Percentiles rank a stretch among this genome's conserved stretches.
Evolutionary conservation across 2,329 filamentous ascomycete genomes (phyloP).

Genomic region (Alternaria rosae): DNA sequence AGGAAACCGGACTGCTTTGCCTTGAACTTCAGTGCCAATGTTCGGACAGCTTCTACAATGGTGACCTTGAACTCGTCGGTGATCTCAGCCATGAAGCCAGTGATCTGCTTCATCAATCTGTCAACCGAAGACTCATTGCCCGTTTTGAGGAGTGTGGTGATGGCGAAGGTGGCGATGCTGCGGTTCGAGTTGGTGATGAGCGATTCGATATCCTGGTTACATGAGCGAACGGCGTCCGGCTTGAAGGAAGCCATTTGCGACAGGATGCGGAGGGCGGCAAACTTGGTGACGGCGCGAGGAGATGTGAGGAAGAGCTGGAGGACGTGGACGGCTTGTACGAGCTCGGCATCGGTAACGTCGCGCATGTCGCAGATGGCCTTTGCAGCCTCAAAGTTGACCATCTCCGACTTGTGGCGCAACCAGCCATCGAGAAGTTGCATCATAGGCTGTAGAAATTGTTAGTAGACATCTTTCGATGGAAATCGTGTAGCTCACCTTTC

Average conservation of each 20-base stretch:
- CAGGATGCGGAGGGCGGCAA: slow-evolving; percentile 93
- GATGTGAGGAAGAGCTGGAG: slow-evolving; percentile 97
- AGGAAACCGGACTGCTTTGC: slow-evolving; percentile 98
- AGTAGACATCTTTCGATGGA: slow-evolving; percentile 2
- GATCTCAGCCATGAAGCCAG: slow-evolving; percentile 97
- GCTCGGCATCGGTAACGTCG: slow-evolving; percentile 90
- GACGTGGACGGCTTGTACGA: slow-evolving; percentile 90
- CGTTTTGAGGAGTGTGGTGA: slow-evolving; percentile 96
- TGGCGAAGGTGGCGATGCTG: slow-evolving; percentile 97
- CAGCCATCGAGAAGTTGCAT: slow-evolving; percentile 95
- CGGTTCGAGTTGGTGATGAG: slow-evolving; percentile 97
- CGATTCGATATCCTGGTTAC: slow-evolving; percentile 96
- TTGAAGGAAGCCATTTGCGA: slow-evolving; percentile 98
- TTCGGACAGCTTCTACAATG: slow-evolving; percentile 98
- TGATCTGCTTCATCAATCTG: slow-evolving; percentile 97
- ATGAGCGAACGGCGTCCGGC: slow-evolving; percentile 86
- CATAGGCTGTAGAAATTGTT: slow-evolving; percentile 70
- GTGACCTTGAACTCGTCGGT: slow-evolving; percentile 99
- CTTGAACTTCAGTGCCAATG: slow-evolving; percentile 95
- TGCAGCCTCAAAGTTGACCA: slow-evolving; percentile 94
- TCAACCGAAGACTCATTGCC: slow-evolving; percentile 98
- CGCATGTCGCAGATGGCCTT: slow-evolving; percentile 97
- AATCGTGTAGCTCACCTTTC: slow-evolving; percentile 59
- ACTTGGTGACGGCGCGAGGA: slow-evolving; percentile 94
- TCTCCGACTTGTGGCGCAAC: slow-evolving; percentile 96